These are phyloP conservation scores for Cladophialophora chaetospira DNA, from an alignment of 2,329 filamentous ascomycete species.

Conservation along the genomic window DNA sequence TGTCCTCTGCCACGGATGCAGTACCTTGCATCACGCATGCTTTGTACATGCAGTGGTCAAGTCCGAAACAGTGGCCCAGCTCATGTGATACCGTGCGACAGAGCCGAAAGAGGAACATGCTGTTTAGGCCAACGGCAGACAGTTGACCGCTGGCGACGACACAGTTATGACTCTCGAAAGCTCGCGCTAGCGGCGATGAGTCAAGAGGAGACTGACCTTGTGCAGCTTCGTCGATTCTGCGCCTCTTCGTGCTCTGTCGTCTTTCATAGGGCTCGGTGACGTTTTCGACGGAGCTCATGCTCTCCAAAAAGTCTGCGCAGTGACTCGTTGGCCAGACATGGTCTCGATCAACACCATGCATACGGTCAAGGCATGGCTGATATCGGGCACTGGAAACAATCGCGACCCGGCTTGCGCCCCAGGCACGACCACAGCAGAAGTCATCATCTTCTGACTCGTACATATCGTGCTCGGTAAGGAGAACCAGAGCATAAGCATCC, in stretches of 20 bases:
- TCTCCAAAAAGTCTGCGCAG: conserved; percentile 55
- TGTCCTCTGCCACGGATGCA: conserved; percentile 59
- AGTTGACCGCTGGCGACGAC: neutral
- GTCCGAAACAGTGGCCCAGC: conserved; percentile 66
- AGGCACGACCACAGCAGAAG: conserved; percentile 68
- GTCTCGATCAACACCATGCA: conserved; percentile 43
- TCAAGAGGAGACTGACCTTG: neutral
- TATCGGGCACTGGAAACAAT: conserved; percentile 66
- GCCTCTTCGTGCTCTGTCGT: neutral
- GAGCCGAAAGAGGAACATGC: conserved; percentile 60
- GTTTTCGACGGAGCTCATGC: conserved; percentile 35
- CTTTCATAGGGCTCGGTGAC: neutral
- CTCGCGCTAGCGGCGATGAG: neutral
- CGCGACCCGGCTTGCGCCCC: conserved; percentile 63
- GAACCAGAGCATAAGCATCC: conserved; percentile 61
- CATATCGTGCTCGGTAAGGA: conserved; percentile 64
- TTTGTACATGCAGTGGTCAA: conserved; percentile 63
- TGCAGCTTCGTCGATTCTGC: neutral
- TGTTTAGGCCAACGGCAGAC: neutral
- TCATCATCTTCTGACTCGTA: conserved; percentile 67
- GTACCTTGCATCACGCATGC: conserved; percentile 67
- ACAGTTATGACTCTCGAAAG: neutral
- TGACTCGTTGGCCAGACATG: conserved; percentile 69
- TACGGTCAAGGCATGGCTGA: conserved; percentile 51
- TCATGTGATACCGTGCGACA: conserved; percentile 65